Evolutionary conservation across 2,329 filamentous ascomycete species (phyloP).

Genomic region (Nemania serpens): DNA sequence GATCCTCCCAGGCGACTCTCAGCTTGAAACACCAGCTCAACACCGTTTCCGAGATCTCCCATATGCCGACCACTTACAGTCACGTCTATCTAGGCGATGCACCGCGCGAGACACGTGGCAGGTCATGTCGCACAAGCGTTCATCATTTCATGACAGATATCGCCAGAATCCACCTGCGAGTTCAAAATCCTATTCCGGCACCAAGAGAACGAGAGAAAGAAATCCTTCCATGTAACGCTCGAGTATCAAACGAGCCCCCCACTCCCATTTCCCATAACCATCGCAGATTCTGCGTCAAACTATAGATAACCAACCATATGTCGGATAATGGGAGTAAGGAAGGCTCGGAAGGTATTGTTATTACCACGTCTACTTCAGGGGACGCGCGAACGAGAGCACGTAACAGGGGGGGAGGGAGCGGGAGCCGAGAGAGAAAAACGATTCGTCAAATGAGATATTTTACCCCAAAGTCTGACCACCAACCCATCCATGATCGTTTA

Average conservation of each 20-base stretch:
- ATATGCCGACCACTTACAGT: neutral
- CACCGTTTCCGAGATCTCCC: conserved; percentile 6
- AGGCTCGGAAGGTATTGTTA: too few species aligned
- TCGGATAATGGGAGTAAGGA: neutral
- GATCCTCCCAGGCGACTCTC: conserved; percentile 16
- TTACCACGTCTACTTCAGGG: neutral
- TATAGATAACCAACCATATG: neutral
- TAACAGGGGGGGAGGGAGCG: neutral
- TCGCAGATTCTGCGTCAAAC: conserved; percentile 4
- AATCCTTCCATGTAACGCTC: conserved; percentile 13
- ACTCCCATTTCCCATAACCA: neutral
- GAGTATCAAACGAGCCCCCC: conserved; percentile 5
- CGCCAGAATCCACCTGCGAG: conserved; percentile 8
- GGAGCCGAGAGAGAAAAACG: neutral
- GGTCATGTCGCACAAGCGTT: neutral
- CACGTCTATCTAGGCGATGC: neutral
- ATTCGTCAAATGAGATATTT: conserved; percentile 21
- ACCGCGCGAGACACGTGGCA: conserved; percentile 15
- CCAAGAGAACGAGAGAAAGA: neutral
- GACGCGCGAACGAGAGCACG: neutral
- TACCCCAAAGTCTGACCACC: conserved; percentile 17
- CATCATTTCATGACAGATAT: conserved; percentile 14
- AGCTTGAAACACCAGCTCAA: conserved; percentile 4
- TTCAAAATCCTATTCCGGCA: conserved; percentile 19
- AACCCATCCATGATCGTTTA: conserved; percentile 8